Percentiles rank a stretch among this genome's conserved stretches.
Conservation (phyloP, 1,284 basidiomycete species). For the Tylopilus orsonianus region DNA sequence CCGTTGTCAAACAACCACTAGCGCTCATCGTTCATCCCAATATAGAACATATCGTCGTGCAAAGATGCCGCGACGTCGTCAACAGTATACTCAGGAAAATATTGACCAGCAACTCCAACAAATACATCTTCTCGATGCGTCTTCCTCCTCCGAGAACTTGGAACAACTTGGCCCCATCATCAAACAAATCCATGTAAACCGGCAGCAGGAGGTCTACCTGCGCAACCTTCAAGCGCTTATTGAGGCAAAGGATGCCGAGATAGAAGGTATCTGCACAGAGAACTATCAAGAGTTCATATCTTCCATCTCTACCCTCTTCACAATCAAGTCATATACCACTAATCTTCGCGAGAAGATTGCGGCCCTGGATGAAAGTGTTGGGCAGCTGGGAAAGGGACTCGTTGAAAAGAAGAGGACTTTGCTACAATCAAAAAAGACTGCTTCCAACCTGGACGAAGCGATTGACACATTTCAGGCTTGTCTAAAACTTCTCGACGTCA, state of each 20-base stretch:
- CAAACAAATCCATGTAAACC: slow-evolving; percentile 87
- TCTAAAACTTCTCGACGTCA: slow-evolving; percentile 88
- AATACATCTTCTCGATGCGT: slow-evolving; percentile 82
- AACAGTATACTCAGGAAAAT: slow-evolving; percentile 74
- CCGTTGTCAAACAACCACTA: slow-evolving; percentile 31
- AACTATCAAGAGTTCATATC: slow-evolving; percentile 99
- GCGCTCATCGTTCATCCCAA: slow-evolving; percentile 2
- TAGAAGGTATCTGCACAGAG: slow-evolving; percentile 91
- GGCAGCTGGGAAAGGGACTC: slow-evolving; percentile 78
- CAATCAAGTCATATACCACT: slow-evolving; percentile 87
- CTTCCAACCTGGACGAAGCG: slow-evolving; percentile 91
- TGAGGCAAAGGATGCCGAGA: slow-evolving; percentile 92
- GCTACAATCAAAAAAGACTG: slow-evolving; percentile 89
- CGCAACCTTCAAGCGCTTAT: slow-evolving; percentile 85
- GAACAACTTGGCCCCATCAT: slow-evolving; percentile 92
- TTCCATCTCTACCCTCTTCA: slow-evolving; percentile 93
- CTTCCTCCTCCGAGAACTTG: slow-evolving; percentile 86
- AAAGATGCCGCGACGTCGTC: slow-evolving; percentile 67
- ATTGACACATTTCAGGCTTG: slow-evolving; percentile 94
- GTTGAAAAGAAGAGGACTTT: slow-evolving; percentile 91
- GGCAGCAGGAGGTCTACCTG: slow-evolving; percentile 91
- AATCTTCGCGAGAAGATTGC: slow-evolving; percentile 79
- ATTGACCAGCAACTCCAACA: slow-evolving; percentile 85
- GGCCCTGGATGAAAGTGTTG: slow-evolving; percentile 67
- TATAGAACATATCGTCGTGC: slow-evolving; percentile 10